Conservation (phyloP, 345 rosid species). For the Salix udensis region DNA sequence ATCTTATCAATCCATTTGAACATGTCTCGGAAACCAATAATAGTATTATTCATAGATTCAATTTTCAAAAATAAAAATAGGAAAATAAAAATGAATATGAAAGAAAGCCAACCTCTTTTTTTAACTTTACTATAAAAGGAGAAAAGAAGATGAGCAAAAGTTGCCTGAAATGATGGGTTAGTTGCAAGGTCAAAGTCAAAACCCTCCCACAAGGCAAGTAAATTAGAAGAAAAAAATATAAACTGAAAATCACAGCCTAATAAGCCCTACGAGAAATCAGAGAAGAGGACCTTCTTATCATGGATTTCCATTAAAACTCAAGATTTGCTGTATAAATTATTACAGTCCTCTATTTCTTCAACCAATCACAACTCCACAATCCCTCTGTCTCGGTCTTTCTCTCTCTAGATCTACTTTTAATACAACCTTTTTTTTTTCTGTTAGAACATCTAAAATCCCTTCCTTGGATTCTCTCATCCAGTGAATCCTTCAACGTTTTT, state of each 20-base stretch:
- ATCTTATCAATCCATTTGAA: too few relatives aligned
- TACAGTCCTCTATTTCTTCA: background rate
- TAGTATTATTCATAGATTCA: background rate
- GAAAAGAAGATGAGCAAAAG: slow-evolving; percentile 30
- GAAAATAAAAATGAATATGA: background rate
- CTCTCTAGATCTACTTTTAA: slow-evolving; percentile 28
- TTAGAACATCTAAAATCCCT: slow-evolving; percentile 13
- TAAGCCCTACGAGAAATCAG: background rate
- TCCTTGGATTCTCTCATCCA: slow-evolving; percentile 6
- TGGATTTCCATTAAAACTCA: slow-evolving; percentile 13
- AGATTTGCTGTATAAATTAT: slow-evolving; percentile 14
- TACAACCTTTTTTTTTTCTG: background rate
- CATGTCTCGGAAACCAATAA: background rate
- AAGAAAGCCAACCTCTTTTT: background rate
- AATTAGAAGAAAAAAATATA: slow-evolving; percentile 17
- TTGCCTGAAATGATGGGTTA: slow-evolving; percentile 45
- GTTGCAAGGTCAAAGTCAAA: slow-evolving; percentile 45
- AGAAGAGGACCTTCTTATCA: slow-evolving; percentile 5
- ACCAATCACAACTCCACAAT: slow-evolving; percentile 16
- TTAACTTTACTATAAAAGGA: slow-evolving; percentile 14
- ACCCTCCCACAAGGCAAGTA: slow-evolving; percentile 18
- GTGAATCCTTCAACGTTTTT: slow-evolving; percentile 16
- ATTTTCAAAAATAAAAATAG: background rate
- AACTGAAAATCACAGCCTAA: slow-evolving; percentile 8
- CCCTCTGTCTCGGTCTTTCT: background rate